Base-by-base conservation (phyloP, 306 rosid genomes). In the Spatholobus suberectus region DNA sequence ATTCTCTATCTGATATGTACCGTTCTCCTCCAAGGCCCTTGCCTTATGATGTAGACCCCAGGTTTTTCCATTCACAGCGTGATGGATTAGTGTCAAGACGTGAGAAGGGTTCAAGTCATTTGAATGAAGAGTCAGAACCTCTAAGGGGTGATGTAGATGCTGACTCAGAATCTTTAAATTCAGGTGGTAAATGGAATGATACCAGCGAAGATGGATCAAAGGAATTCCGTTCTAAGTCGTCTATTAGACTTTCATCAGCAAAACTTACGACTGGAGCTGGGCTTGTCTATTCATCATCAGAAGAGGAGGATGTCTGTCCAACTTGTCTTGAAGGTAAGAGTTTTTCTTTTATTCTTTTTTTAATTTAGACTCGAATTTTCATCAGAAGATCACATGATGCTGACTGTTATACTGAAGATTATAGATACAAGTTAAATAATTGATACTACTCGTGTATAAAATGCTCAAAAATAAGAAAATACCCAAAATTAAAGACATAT, bases 21-120 rank as follows among this genome's bases (percentile, higher is more conserved):
- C 99, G 89, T 54, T 94, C 99, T 84, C 99, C 97, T 83, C 99
- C 98, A 41, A 90, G 96, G 89, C 99, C 99, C 40, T 83, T 96
- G 89, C 99, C 99, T 76, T 96, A 96, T 74, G 99, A 96, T 85
- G 98, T 86, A 55, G 98, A 94, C 83, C 93, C 98, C 14, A 88
- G 98, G 87, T 83, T 73, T 84, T 82, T 86, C 85, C 94, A 90
- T 65, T 85, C 85, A 79, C 98, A 91, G 84, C 90, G 89, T 54
- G 99, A 95, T 79, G 92, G 92, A 63, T 83, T 93, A 65, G 82
- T 90, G 85, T 91, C 94, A 43, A 91, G 98, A 83, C 94, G 91
- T 46, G 99, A 94, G 84, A 96, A 96, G 86, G 99, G 95, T 75
- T 89, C 98, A 24, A 94, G 97, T 82, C 98, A 96, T 82, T 88